Base-by-base conservation (phyloP, 352 stramenopile genomes). In the Globisporangium irregulare region DNA sequence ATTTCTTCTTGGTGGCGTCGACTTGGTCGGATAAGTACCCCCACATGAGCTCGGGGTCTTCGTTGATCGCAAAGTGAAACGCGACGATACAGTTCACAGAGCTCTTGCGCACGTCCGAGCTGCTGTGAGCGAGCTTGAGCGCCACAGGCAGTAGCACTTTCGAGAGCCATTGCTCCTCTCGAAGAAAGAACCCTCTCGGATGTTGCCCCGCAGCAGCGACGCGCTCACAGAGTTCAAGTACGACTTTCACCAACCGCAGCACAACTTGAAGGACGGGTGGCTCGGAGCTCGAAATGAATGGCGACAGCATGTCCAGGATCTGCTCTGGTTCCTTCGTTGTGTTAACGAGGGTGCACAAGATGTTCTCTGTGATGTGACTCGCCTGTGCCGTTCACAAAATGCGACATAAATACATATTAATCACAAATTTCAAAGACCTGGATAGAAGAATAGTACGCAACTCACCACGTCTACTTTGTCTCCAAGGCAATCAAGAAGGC, bases 11-110 rank as follows among this genome's bases (percentile, higher is more conserved):
- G 8, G 76, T 89, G 34, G 73, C 71, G 62, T 90, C 80, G 20
- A 90, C 63, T n/a, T 85, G 73, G 8, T 74, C 53, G 9, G 71
- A 53, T 24, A 94, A 69, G 58, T 80, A 91, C 59, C 79, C 77
- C 46, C 70, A 63, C 25, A 86, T 61, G 10, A 90, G 64, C 15
- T 72, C 64, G 0, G 46, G 43, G 43, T 78, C 71, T 64, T 94
- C 80, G 57, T 84, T 69, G 10, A 71, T 78, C 18, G 84, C 82
- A 48, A 91, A 89, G 62, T 91, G 70, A 38, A 89, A 84, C 3
- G 77, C 74, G 1, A 95, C 87, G 2, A 95, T 56, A 54, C 82
- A 89, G 53, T 90, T 75, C 41, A 95, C 84, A 1, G 78, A 68
- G 32, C 69, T 74, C 67, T 93, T 93, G 29, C 87, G 87, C 27